Evolutionary conservation across 305 asterid genomes (phyloP).

Genomic region (Lippia alba): DNA sequence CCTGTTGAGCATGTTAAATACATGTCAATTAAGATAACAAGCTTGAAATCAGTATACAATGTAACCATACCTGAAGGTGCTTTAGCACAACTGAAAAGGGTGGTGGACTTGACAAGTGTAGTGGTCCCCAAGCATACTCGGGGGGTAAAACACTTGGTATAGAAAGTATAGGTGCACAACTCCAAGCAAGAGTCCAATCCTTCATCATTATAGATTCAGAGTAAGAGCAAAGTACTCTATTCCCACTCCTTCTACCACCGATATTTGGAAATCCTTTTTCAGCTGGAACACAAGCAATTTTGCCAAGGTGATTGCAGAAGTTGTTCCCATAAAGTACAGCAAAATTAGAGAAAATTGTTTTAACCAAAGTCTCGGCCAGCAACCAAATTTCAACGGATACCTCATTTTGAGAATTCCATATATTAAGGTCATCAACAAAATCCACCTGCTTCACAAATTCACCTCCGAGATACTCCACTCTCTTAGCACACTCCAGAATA

Average conservation of each 20-base stretch:
- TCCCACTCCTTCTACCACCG: conserved; percentile 76
- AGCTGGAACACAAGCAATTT: conserved; percentile 90
- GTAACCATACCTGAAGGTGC: conserved; percentile 78
- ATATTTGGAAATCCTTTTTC: conserved; percentile 84
- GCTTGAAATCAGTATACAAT: conserved; percentile 33
- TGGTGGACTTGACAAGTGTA: conserved; percentile 92
- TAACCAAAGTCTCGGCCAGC: conserved; percentile 83
- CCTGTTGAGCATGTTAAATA: conserved; percentile 46
- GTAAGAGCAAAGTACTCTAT: conserved; percentile 87
- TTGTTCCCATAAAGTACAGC: conserved; percentile 88
- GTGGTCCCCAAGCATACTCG: conserved; percentile 91
- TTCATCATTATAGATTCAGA: conserved; percentile 77
- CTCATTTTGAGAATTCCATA: conserved; percentile 63
- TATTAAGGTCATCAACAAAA: conserved; percentile 59
- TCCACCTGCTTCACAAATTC: conserved; percentile 64
- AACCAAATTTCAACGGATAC: conserved; percentile 87
- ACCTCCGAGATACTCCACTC: conserved; percentile 91
- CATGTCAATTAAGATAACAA: conserved; percentile 33
- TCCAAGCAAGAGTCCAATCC: conserved; percentile 99
- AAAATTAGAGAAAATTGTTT: conserved; percentile 79
- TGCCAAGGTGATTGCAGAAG: conserved; percentile 86
- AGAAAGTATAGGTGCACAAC: conserved; percentile 87
- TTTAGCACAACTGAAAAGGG: conserved; percentile 65
- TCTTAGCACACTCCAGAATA: conserved; percentile 88
- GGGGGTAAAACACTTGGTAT: conserved; percentile 87